Evolutionary conservation across 768 basidiomycete genomes (phyloP).

Genomic region (Favolaschia claudopus): DNA sequence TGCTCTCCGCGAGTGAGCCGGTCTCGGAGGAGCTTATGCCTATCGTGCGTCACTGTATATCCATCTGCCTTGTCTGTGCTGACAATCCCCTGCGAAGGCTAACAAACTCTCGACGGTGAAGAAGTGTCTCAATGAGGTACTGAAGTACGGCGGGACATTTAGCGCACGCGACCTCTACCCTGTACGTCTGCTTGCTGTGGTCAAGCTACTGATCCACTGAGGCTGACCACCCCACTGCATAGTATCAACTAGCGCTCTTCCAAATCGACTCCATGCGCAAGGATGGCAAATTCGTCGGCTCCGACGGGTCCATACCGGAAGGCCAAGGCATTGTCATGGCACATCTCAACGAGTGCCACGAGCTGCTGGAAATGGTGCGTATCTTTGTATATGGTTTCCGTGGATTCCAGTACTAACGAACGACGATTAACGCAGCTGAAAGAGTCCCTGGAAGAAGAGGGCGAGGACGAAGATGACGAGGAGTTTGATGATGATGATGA

Average conservation of each 20-base stretch:
- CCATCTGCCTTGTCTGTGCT: not conserved
- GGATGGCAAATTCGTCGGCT: slow-evolving; percentile 92
- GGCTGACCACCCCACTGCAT: slow-evolving; percentile 3
- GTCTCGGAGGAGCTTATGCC: slow-evolving; percentile 99
- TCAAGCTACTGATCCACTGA: not conserved
- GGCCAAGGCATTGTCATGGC: slow-evolving; percentile 97
- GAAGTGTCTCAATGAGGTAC: slow-evolving; percentile 95
- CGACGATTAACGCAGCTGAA: slow-evolving; percentile 2
- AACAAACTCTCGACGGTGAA: slow-evolving; percentile 97
- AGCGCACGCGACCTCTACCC: slow-evolving; percentile 93
- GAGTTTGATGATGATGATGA: not conserved
- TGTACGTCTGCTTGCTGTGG: slow-evolving; percentile 51
- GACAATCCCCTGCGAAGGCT: slow-evolving; percentile 57
- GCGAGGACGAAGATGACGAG: slow-evolving; percentile 12
- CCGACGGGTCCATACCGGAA: slow-evolving; percentile 90
- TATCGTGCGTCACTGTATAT: slow-evolving; percentile 57
- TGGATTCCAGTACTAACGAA: not conserved
- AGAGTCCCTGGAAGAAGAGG: slow-evolving; percentile 23
- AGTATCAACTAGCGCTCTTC: slow-evolving; percentile 95
- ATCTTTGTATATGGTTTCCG: not conserved
- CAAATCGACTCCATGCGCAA: slow-evolving; percentile 94
- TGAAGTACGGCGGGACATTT: slow-evolving; percentile 94
- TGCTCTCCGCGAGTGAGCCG: slow-evolving; percentile 94
- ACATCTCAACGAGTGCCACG: slow-evolving; percentile 95
- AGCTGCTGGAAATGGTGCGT: slow-evolving; percentile 90